Evolutionary conservation across 2,329 filamentous ascomycete species (phyloP), one percentile per base, ranked within the genome.

Genomic region (Ophiostoma perfectum): DNA sequence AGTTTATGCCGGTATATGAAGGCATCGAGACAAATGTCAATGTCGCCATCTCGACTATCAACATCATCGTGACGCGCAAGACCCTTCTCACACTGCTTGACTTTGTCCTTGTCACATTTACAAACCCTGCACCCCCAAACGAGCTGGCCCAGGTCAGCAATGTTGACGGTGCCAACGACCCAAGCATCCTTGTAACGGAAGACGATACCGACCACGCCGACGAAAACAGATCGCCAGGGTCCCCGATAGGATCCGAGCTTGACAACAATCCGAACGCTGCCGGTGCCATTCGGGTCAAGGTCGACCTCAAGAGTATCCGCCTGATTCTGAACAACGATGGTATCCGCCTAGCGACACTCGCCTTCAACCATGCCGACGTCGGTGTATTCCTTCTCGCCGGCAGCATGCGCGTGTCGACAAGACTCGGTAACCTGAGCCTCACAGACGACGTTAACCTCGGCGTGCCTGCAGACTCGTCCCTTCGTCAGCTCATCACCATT

Each of bases 291-390:
- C 88, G 93, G 38, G 94, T 99, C 77, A 96, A 96, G 78, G 89
- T 96, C 58, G 90, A 97, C 71, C 81, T 99, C 71, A 96, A 96
- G 80, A 93, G 91, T 80, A 97, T 99, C 72, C 88, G 92, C 2
- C 83, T 99, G 41, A 94, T 99, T 71, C 82, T 99, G 68, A 99
- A 99, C 77, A 98, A 99, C 72, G 96, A 99, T 76, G 95, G 95
- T 0, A 96, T 98, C 69, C 88, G 95, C 39, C 84, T 99, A 41
- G 95, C 95, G 41, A 99, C 95, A 0, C 80, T 99, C 18, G 95
- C 93, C 67, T 87, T 99, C 74, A 96, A 92, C 73, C 94, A 95
- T 70, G 95, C 93, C 2, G 91, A 97, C 75, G 90, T 97, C 45
- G 91, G 91, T 0, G 89, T 99, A 6, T 96, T 96, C 80, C 81